Evolutionary conservation across 305 asterid species (phyloP).

Genomic region (Ajuga reptans): DNA sequence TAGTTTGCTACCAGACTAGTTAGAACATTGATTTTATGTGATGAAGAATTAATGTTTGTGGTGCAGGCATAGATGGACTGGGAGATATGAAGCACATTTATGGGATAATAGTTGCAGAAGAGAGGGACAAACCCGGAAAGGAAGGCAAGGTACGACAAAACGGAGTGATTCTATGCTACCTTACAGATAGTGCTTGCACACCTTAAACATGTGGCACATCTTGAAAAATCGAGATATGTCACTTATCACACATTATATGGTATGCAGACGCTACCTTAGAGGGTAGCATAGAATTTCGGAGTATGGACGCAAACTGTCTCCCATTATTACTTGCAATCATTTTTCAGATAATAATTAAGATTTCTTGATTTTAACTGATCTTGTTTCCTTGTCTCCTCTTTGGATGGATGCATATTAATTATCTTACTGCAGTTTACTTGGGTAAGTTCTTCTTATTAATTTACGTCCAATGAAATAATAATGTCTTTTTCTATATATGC

Average conservation of each 20-base stretch:
- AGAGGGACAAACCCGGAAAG: conserved; percentile 96
- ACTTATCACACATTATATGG: too few relatives aligned
- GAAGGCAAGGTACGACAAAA: conserved; percentile 66
- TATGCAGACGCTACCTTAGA: too few relatives aligned
- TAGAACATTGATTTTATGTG: too few relatives aligned
- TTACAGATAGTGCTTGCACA: too few relatives aligned
- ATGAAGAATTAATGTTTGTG: neutral
- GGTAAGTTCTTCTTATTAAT: conserved; percentile 36
- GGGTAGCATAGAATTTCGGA: too few relatives aligned
- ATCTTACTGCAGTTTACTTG: conserved; percentile 62
- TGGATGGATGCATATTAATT: neutral
- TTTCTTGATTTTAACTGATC: conserved; percentile 26
- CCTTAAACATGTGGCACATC: too few relatives aligned
- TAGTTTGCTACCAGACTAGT: too few relatives aligned
- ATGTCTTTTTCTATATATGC: too few relatives aligned
- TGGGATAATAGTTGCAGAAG: conserved; percentile 91
- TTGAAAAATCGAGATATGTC: too few relatives aligned
- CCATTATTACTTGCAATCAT: conserved; percentile 20
- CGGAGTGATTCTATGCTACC: too few relatives aligned
- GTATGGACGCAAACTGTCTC: conserved; percentile 21
- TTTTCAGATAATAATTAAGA: neutral
- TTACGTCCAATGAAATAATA: neutral
- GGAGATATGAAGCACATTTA: conserved; percentile 80
- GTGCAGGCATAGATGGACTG: conserved; percentile 77
- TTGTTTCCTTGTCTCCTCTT: conserved; percentile 25